Conservation (phyloP, 805 yeast genomes). For the Kazachstania viticola region DNA sequence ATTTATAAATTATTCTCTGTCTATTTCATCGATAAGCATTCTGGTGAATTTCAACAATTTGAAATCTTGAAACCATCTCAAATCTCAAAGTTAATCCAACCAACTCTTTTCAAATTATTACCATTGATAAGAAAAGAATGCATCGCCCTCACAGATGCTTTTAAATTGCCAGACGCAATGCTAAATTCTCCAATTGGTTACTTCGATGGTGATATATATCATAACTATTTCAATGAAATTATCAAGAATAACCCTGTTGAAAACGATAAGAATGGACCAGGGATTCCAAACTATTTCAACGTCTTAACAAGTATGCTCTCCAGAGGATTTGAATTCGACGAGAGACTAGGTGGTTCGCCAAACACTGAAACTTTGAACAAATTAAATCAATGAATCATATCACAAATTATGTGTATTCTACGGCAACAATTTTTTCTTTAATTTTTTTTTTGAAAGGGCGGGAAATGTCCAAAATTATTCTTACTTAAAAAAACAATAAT, state of each 20-base stretch:
- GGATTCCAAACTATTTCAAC: slow-evolving; percentile 31
- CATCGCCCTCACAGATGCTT: slow-evolving; percentile 73
- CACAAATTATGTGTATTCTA: too few relatives aligned
- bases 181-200: slow-evolving; percentile 75
- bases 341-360: slow-evolving; percentile 26
- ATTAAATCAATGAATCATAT: slow-evolving; percentile 19
- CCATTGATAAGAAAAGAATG: slow-evolving; percentile 51
- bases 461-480: too few relatives aligned
- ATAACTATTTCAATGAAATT: slow-evolving; percentile 60
- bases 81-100: slow-evolving; percentile 32
- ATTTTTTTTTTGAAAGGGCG: too few relatives aligned
- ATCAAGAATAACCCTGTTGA: slow-evolving; percentile 41
- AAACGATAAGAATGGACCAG: slow-evolving; percentile 40
- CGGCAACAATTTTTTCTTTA: too few relatives aligned
- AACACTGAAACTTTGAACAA: slow-evolving; percentile 22
- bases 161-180: slow-evolving; percentile 69
- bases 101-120: slow-evolving; percentile 35
- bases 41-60: slow-evolving; percentile 60
- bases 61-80: slow-evolving; percentile 41
- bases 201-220: slow-evolving; percentile 74
- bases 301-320: slow-evolving; percentile 31
- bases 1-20: slow-evolving; percentile 55
- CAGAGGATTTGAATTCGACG: slow-evolving; percentile 28
- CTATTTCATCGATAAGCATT: slow-evolving; percentile 55
- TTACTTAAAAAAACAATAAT: too few relatives aligned